phyloP scores from a whole-genome alignment of 306 rosid genomes.

The Trifolium fragiferum region DNA sequence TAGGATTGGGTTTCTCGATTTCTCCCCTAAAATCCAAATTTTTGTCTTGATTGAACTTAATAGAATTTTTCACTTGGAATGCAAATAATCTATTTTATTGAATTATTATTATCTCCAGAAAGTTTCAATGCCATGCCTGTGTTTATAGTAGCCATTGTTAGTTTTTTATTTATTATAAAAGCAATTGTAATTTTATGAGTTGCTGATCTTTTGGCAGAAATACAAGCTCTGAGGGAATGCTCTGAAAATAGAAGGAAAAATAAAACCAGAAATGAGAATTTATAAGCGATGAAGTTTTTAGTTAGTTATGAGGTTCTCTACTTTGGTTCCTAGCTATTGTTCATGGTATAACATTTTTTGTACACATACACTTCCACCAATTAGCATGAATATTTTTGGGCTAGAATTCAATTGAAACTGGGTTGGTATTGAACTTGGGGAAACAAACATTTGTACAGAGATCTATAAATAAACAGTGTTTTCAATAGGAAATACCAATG shows the following conservation, averaged over 20 bases:
- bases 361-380: conserved; percentile 1
- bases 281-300: conserved; percentile 17
- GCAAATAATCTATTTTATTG: not conserved
- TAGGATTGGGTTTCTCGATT: no score
- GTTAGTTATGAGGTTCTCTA: conserved; percentile 12
- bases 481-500: not conserved
- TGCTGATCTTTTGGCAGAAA: conserved; percentile 49
- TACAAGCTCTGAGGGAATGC: conserved; percentile 83
- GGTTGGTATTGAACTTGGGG: conserved; percentile 9
- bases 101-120: not conserved
- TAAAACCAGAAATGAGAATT: conserved; percentile 35
- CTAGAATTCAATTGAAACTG: conserved; percentile 27
- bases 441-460: conserved; percentile 11
- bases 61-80: not conserved
- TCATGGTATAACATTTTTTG: conserved; percentile 3
- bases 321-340: conserved; percentile 20
- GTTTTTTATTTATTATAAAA: not conserved
- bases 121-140: not conserved
- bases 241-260: conserved; percentile 59
- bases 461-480: conserved; percentile 8
- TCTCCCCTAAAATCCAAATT: no score
- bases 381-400: conserved; percentile 22
- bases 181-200: not conserved
- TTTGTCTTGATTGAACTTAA: not conserved
- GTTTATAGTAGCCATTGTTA: not conserved